These are phyloP conservation scores for Gelatoporia subvermispora DNA, from an alignment of 768 basidiomycete genomes.

Conservation along the genomic window DNA sequence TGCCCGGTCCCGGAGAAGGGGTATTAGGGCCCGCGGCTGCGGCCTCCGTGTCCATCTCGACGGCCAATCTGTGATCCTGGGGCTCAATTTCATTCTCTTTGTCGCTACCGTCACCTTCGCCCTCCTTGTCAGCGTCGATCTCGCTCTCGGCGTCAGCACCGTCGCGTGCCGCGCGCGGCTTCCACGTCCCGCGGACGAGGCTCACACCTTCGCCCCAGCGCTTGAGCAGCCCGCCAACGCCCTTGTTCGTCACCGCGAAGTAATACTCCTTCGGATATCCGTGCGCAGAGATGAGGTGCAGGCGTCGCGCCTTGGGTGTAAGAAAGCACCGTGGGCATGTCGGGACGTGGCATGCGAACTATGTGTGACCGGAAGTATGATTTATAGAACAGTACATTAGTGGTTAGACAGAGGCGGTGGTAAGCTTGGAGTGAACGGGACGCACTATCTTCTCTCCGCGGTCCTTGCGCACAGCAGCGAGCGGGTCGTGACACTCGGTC, in stretches of 20 bases:
- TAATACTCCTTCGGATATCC: constrained; percentile 87
- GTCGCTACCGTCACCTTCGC: constrained; percentile 20
- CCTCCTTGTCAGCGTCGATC: constrained; percentile 21
- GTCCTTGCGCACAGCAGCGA: constrained; percentile 71
- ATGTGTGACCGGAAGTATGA: background rate
- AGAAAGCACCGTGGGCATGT: constrained; percentile 56
- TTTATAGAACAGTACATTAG: background rate
- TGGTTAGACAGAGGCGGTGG: background rate
- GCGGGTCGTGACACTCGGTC: constrained; percentile 84
- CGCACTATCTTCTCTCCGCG: constrained; percentile 83
- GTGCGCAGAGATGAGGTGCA: constrained; percentile 80
- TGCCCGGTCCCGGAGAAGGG: too few relatives aligned
- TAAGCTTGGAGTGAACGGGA: constrained; percentile 7
- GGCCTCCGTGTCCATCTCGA: background rate
- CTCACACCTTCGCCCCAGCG: constrained; percentile 84
- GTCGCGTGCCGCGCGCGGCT: too few relatives aligned
- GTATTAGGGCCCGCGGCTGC: background rate
- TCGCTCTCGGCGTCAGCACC: too few relatives aligned
- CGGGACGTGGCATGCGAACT: constrained; percentile 79
- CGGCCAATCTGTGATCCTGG: background rate
- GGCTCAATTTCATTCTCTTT: constrained; percentile 17
- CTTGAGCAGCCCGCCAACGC: constrained; percentile 73
- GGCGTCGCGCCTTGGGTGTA: constrained; percentile 69
- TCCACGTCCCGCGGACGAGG: constrained; percentile 73
- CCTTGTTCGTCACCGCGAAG: constrained; percentile 89